Conservation (phyloP, 148 eudicot genomes). For the Spergularia bocconei region DNA sequence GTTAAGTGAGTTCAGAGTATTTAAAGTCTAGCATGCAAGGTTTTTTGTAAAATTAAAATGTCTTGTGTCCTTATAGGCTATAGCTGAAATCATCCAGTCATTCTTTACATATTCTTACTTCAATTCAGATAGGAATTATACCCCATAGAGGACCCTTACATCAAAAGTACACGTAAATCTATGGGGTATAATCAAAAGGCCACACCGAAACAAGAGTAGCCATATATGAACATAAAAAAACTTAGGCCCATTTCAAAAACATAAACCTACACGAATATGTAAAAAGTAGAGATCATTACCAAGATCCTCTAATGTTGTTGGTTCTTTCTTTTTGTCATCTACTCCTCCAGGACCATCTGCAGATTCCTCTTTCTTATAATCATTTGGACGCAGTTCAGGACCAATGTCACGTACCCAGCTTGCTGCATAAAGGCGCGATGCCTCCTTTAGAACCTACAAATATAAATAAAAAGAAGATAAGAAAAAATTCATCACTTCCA, state of each 20-base stretch:
- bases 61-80: too few relatives aligned
- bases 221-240: neutral
- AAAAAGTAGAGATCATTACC: conserved; percentile 39
- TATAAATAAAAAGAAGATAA: neutral
- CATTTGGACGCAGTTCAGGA: conserved; percentile 79
- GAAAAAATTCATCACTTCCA: neutral
- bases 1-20: neutral
- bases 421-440: conserved; percentile 71
- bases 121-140: neutral
- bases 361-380: conserved; percentile 52
- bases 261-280: neutral
- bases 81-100: neutral
- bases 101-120: neutral
- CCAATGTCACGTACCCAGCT: conserved; percentile 98
- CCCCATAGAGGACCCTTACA: neutral
- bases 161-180: neutral
- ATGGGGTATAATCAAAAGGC: neutral
- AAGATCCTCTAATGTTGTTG: conserved; percentile 83
- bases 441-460: conserved; percentile 72
- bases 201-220: neutral
- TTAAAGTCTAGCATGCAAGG: neutral
- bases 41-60: neutral
- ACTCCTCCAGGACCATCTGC: conserved; percentile 34
- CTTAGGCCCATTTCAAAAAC: neutral
- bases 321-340: conserved; percentile 46